A percentile compares a stretch with the other conserved stretches of the same genome.
Evolutionary conservation across 805 yeast genomes (phyloP).

Genomic region (Yarrowia osloensis): DNA sequence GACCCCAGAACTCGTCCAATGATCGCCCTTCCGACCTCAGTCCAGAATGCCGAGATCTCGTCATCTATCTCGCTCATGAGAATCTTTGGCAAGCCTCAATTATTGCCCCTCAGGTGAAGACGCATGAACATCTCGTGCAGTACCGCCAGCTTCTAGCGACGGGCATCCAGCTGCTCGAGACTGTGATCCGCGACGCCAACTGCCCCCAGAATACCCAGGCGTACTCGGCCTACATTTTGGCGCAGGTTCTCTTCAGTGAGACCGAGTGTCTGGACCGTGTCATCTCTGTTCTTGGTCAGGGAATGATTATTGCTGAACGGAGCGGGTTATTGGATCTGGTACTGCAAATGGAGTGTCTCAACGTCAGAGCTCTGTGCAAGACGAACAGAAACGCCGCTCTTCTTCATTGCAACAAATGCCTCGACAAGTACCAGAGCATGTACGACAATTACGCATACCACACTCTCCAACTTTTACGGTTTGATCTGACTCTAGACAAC

Average conservation of each 20-base stretch:
- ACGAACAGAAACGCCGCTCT: constrained; percentile 18
- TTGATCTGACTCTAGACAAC: not conserved
- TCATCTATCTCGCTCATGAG: constrained; percentile 1
- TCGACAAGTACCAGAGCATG: not conserved
- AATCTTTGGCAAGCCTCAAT: not conserved
- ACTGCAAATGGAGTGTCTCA: constrained; percentile 28
- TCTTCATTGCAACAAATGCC: not conserved
- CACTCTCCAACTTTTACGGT: not conserved
- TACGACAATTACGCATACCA: constrained; percentile 2
- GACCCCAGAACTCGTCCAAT: not conserved
- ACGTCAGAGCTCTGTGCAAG: constrained; percentile 1
- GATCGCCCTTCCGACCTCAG: constrained; percentile 2
- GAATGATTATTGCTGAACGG: constrained; percentile 3
- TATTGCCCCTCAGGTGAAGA: not conserved
- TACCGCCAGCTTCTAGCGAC: constrained; percentile 11
- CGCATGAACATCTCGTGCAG: not conserved
- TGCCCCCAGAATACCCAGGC: constrained; percentile 16
- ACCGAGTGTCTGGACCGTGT: constrained; percentile 16
- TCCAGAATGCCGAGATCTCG: not conserved
- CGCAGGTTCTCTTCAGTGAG: constrained; percentile 30
- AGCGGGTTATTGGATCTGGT: constrained; percentile 13
- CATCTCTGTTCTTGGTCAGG: constrained; percentile 21
- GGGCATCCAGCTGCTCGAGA: constrained; percentile 3
- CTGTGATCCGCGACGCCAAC: constrained; percentile 24
- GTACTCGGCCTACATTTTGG: constrained; percentile 12